A percentile compares a stretch with the other conserved stretches of the same genome.
These are phyloP conservation scores for Dysphania ambrosioides DNA, from an alignment of 148 eudicot genomes.

Conservation along the genomic window DNA sequence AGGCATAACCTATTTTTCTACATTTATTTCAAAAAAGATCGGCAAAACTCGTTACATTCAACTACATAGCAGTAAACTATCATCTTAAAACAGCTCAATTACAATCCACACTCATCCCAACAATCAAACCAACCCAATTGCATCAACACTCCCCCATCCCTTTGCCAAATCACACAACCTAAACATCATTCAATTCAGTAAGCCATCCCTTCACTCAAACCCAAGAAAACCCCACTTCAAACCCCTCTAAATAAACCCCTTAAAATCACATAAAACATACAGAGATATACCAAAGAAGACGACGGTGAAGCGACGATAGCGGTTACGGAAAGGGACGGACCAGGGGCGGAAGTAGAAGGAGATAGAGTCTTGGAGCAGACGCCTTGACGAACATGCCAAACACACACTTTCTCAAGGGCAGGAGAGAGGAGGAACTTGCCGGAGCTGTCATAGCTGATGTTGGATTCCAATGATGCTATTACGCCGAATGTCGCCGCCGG, in stretches of 20 bases:
- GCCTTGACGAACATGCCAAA: constrained; percentile 86
- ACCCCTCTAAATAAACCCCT: neutral
- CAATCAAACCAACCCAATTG: too few relatives aligned
- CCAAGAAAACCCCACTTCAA: neutral
- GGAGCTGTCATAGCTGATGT: constrained; percentile 65
- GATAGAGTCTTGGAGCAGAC: constrained; percentile 58
- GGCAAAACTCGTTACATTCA: too few relatives aligned
- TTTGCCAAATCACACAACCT: neutral
- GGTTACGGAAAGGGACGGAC: constrained; percentile 79
- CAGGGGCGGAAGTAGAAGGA: constrained; percentile 47
- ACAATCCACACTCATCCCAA: too few relatives aligned
- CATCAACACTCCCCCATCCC: too few relatives aligned
- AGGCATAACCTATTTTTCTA: too few relatives aligned
- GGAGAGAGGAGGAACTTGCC: constrained; percentile 74
- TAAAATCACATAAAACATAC: neutral
- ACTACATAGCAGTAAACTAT: too few relatives aligned
- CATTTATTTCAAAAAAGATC: too few relatives aligned
- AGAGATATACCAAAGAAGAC: constrained; percentile 44
- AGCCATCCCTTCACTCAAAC: neutral
- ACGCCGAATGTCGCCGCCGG: constrained; percentile 76
- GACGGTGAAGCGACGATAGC: constrained; percentile 60
- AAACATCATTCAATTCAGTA: neutral
- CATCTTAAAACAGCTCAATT: too few relatives aligned
- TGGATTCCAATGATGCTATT: constrained; percentile 65
- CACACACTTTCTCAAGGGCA: constrained; percentile 75